Conservation (phyloP, 805 yeast genomes). For the Pichia exigua region DNA sequence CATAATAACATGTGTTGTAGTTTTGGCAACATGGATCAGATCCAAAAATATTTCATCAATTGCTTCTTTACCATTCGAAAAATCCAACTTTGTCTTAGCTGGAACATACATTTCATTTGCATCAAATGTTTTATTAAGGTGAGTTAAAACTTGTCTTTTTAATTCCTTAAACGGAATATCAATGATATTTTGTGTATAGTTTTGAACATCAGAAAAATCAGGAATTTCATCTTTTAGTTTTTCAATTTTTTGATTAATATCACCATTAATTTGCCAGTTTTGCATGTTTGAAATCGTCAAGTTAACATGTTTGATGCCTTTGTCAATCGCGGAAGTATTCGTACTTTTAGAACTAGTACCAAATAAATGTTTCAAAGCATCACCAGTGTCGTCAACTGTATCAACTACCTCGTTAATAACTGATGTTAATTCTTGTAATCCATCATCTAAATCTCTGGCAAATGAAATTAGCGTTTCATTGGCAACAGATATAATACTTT, state of each 20-base stretch:
- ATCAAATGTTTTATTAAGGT: conserved; percentile 15
- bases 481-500: conserved; percentile 48
- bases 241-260: conserved; percentile 52
- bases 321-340: conserved; percentile 24
- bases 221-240: conserved; percentile 48
- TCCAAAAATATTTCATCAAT: conserved; percentile 33
- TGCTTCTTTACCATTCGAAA: conserved; percentile 35
- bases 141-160: conserved; percentile 29
- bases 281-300: conserved; percentile 49
- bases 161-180: conserved; percentile 52
- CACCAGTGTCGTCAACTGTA: conserved; percentile 32
- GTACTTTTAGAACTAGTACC: conserved; percentile 32
- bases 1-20: conserved; percentile 32
- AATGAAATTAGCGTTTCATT: conserved; percentile 49
- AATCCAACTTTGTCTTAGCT: conserved; percentile 21
- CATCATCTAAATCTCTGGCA: conserved; percentile 58
- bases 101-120: conserved; percentile 35
- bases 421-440: conserved; percentile 51
- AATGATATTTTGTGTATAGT: conserved; percentile 47
- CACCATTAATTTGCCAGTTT: conserved; percentile 55
- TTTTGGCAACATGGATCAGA: conserved; percentile 27
- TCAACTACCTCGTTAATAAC: conserved; percentile 49
- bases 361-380: conserved; percentile 48
- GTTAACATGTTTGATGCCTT: conserved; percentile 40
- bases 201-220: conserved; percentile 54